phyloP scores from a whole-genome alignment of 176 grass and related monocot species.

The Oryza meyeriana region DNA sequence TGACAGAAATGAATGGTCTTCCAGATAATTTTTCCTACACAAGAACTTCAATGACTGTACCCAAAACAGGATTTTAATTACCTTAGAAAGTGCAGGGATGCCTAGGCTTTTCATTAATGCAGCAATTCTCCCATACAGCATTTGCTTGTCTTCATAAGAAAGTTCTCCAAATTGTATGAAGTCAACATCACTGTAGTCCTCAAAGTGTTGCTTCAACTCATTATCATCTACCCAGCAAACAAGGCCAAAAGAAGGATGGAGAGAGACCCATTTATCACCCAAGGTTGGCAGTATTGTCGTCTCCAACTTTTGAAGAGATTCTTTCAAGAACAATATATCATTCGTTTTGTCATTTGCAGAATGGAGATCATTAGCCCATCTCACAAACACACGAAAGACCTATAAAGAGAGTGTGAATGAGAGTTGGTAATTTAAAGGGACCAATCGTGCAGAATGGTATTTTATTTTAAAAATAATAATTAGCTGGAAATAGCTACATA shows the following conservation, averaged over 20 bases:
- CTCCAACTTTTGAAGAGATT: constrained; percentile 74
- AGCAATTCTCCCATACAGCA: constrained; percentile 58
- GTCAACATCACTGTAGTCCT: constrained; percentile 46
- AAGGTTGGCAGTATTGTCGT: constrained; percentile 77
- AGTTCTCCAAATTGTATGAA: constrained; percentile 75
- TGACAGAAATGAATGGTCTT: background rate
- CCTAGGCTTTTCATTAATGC: constrained; percentile 69
- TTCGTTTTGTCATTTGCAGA: constrained; percentile 46
- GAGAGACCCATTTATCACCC: constrained; percentile 88
- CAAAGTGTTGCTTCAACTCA: constrained; percentile 66
- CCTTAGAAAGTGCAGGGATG: constrained; percentile 87
- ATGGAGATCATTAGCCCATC: constrained; percentile 73
- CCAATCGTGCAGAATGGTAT: background rate
- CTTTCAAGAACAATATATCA: constrained; percentile 65
- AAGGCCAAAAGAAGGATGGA: constrained; percentile 89
- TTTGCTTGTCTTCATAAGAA: constrained; percentile 54
- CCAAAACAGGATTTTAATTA: constrained; percentile 35
- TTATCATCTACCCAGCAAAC: constrained; percentile 93
- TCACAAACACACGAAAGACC: constrained; percentile 76
- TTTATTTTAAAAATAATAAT: constrained; percentile 13
- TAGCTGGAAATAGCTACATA: background rate
- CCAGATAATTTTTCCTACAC: background rate
- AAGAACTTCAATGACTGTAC: background rate
- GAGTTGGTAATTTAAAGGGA: constrained; percentile 9
- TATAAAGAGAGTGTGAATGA: constrained; percentile 26